A percentile compares a stretch with the other conserved stretches of the same genome.
These are phyloP conservation scores for Penicillium verhagenii DNA, from an alignment of 495 filamentous ascomycete genomes.

Conservation along the genomic window DNA sequence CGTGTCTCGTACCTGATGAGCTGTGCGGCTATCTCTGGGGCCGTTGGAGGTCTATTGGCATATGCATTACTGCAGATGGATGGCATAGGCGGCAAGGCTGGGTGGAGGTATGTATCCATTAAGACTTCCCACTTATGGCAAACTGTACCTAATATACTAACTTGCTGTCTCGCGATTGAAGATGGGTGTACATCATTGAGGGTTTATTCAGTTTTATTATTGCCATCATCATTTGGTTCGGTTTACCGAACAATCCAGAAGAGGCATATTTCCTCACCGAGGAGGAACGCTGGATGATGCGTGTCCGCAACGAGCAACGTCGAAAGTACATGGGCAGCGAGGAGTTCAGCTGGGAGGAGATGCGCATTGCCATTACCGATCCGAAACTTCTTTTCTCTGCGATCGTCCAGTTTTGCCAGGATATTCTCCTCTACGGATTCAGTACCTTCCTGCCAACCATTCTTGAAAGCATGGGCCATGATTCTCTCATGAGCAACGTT, in stretches of 20 bases:
- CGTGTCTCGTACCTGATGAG: conserved; percentile 44
- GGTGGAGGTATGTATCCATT: conserved; percentile 35
- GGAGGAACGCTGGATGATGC: conserved; percentile 53
- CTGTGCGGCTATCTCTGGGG: conserved; percentile 44
- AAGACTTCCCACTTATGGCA: too few species aligned
- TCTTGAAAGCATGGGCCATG: conserved; percentile 50
- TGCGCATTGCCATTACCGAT: conserved; percentile 41
- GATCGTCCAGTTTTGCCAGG: conserved; percentile 51
- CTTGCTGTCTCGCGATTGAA: neutral
- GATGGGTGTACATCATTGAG: conserved; percentile 56
- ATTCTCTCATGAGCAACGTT: conserved; percentile 46
- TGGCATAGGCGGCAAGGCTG: conserved; percentile 39
- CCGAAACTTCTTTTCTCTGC: conserved; percentile 43
- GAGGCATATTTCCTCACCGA: conserved; percentile 51
- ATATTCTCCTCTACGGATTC: conserved; percentile 59
- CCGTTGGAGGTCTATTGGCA: conserved; percentile 45
- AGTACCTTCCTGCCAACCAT: conserved; percentile 60
- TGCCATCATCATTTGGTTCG: conserved; percentile 52
- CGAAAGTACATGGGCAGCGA: conserved; percentile 48
- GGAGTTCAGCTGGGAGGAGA: conserved; percentile 52
- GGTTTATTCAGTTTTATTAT: conserved; percentile 50
- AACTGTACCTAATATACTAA: too few species aligned
- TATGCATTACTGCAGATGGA: conserved; percentile 48
- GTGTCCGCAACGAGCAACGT: conserved; percentile 41
- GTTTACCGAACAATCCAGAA: conserved; percentile 56